Base-by-base conservation (phyloP, 2,329 filamentous ascomycete genomes). In the Zymoseptoria brevis region DNA sequence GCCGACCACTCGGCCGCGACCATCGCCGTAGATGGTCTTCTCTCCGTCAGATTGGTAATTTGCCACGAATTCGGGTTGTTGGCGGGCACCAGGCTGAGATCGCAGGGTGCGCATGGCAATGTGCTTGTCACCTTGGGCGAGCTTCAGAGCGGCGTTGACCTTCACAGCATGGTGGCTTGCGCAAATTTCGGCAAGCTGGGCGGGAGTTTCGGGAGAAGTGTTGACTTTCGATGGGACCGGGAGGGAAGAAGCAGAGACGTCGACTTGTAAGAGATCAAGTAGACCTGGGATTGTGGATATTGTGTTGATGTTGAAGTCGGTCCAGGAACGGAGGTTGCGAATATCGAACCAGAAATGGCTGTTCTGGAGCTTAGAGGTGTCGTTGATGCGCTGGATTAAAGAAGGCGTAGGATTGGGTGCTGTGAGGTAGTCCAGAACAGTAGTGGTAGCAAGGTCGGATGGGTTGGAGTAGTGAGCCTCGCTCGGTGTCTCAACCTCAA, bases 281-380 rank as follows among this genome's bases (percentile, higher is more conserved):
- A 94, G 86, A 30, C 85, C 86, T 0, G 87, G 88, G 52, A 96
- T 84, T 5, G 83, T 79, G 65, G 87, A 81, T 71, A 96, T 86
- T 59, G 86, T 85, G 57, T 80, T 74, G 9, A 89, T 78, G 64
- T 84, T 89, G 81, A 96, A 96, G 66, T 84, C 82, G 55, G 82
- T 83, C 93, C 93, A 96, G 62, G 85, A 82, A 63, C 89, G 85
- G 65, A 96, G 80, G 72, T 95, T 93, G 66, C 93, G 88, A 60
- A 96, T 83, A 70, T 97, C 93, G 89, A 90, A 96, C 93, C 93
- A 97, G 75, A 93, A 96, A 77, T 96, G 86, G 73, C 87, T 90
- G 68, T 82, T 87, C 75, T 81, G 83, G 69, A 81, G 86, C 72
- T 85, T 88, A 76, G 85, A 72, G 71, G 87, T 86, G 60, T 87